These are phyloP conservation scores for Phaeodactylum tricornutum DNA, from an alignment of 108 stramenopile genomes.

Conservation along the genomic window DNA sequence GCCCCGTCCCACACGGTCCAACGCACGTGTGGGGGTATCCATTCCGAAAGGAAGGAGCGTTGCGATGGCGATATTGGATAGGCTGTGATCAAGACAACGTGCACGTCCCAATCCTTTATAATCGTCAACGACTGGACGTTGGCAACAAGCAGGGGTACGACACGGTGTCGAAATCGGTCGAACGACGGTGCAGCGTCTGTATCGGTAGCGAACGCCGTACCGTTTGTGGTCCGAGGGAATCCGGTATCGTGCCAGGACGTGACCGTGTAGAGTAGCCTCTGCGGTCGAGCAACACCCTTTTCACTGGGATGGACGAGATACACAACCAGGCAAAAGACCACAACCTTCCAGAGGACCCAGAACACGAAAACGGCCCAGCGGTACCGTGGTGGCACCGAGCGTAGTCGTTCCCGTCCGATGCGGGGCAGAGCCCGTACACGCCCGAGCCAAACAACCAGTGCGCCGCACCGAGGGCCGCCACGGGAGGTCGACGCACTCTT, in stretches of 20 bases:
- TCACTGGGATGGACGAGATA: neutral
- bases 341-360: slow-evolving; percentile 33
- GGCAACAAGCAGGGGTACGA: slow-evolving; percentile 54
- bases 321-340: slow-evolving; percentile 8
- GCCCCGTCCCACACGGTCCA: slow-evolving; percentile 74
- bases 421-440: too few species aligned
- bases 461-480: too few species aligned
- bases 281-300: neutral
- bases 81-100: slow-evolving; percentile 43
- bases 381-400: too few species aligned
- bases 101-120: slow-evolving; percentile 37
- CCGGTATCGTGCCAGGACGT: neutral
- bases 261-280: slow-evolving; percentile 1
- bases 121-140: slow-evolving; percentile 49
- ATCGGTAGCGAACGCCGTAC: neutral
- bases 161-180: slow-evolving; percentile 53
- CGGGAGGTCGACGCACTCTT: too few species aligned
- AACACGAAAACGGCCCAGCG: slow-evolving; percentile 18
- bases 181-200: neutral
- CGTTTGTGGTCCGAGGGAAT: neutral
- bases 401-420: too few species aligned
- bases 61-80: slow-evolving; percentile 32
- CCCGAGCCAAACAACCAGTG: too few species aligned
- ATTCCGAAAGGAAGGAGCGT: slow-evolving; percentile 29
- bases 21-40: slow-evolving; percentile 51